A percentile compares a stretch with the other conserved stretches of the same genome.
These are phyloP conservation scores for Fusarium sp. DNA, from an alignment of 2,329 filamentous ascomycete species.

Conservation along the genomic window DNA sequence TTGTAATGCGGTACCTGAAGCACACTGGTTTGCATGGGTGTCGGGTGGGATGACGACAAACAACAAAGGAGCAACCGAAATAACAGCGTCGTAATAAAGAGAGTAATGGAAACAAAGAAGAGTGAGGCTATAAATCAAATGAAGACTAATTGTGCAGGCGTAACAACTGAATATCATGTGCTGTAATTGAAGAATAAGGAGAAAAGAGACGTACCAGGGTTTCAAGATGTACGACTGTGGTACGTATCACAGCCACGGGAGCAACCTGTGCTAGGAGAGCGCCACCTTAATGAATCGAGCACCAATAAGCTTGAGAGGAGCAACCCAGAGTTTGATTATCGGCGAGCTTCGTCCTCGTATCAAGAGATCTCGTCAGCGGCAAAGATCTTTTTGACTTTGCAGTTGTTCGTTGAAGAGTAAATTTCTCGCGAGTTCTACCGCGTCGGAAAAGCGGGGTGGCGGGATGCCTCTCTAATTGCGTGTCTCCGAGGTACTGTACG, in stretches of 20 bases:
- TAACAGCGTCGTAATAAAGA: conserved; percentile 11
- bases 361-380: conserved; percentile 25
- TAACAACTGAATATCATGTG: not conserved
- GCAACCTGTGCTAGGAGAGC: conserved; percentile 26
- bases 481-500: conserved; percentile 12
- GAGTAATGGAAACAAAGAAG: not conserved
- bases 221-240: conserved; percentile 23
- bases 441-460: conserved; percentile 20
- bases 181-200: not conserved
- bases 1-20: conserved; percentile 43
- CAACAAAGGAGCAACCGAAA: conserved; percentile 5
- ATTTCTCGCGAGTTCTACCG: conserved; percentile 5
- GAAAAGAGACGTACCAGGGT: conserved; percentile 23
- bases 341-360: conserved; percentile 31
- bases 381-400: conserved; percentile 8
- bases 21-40: conserved; percentile 18
- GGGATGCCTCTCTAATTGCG: conserved; percentile 5
- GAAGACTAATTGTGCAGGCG: not conserved
- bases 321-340: conserved; percentile 37
- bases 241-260: conserved; percentile 40
- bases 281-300: conserved; percentile 41
- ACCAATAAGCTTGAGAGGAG: conserved; percentile 34
- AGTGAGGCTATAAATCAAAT: not conserved
- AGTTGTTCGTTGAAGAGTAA: conserved; percentile 4
- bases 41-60: conserved; percentile 29